Evolutionary conservation across 306 rosid genomes (phyloP).

Genomic region (Herpetospermum pedunculosum): DNA sequence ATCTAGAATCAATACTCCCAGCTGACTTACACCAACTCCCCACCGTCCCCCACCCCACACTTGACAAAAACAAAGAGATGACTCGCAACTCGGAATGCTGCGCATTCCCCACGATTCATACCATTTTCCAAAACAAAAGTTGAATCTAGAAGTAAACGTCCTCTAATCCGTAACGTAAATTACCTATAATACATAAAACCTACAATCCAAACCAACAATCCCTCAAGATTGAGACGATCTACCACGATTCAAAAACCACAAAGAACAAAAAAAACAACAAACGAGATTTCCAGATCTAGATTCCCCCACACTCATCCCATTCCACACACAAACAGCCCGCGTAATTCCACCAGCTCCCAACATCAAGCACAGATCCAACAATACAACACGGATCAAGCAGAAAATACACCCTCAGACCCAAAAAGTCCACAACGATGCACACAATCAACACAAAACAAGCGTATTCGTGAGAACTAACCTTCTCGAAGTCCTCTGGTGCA

Average conservation of each 20-base stretch:
- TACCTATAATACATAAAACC: not conserved
- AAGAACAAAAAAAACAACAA: not conserved
- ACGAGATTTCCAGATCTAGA: not conserved
- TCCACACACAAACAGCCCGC: not conserved
- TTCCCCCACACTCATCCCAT: not conserved
- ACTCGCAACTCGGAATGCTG: not conserved
- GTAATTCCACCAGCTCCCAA: not conserved
- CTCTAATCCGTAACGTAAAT: not conserved
- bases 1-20: not conserved
- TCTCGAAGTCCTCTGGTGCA: conserved; percentile 80
- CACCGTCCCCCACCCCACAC: not conserved
- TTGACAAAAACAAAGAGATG: not conserved
- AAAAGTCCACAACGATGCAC: not conserved
- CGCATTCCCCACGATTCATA: not conserved
- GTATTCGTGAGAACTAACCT: conserved; percentile 38
- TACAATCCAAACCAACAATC: not conserved
- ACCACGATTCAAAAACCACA: not conserved
- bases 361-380: conserved; percentile 3
- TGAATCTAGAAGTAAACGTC: not conserved
- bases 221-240: not conserved
- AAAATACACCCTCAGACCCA: not conserved
- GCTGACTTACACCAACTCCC: not conserved
- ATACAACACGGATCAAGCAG: conserved; percentile 26
- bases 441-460: not conserved
- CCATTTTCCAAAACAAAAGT: not conserved